Conservation (phyloP, 2,329 filamentous ascomycete genomes). For the Xylariaceae sp. region DNA sequence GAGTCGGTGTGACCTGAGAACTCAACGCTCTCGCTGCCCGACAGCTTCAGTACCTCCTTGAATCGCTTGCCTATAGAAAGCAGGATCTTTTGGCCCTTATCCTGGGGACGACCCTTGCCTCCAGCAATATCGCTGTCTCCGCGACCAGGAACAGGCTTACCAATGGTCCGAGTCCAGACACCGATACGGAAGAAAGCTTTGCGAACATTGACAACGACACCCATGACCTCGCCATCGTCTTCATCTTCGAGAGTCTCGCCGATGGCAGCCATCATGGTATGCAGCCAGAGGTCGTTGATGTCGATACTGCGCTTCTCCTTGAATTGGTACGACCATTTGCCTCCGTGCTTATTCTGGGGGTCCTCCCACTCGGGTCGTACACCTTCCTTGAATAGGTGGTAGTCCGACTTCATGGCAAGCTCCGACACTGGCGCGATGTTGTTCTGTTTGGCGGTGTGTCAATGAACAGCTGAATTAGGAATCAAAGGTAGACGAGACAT, state of each 20-base stretch:
- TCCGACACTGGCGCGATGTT: constrained; percentile 97
- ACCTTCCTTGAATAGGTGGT: constrained; percentile 97
- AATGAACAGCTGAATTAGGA: not conserved
- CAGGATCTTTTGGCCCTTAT: constrained; percentile 83
- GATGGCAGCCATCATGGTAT: constrained; percentile 94
- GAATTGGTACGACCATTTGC: constrained; percentile 98
- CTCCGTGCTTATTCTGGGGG: constrained; percentile 96
- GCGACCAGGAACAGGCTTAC: constrained; percentile 74
- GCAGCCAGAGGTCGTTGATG: constrained; percentile 93
- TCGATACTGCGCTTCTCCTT: constrained; percentile 90
- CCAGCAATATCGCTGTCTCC: constrained; percentile 69
- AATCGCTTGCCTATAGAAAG: constrained; percentile 82
- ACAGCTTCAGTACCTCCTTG: constrained; percentile 86
- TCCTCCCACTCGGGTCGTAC: constrained; percentile 99
- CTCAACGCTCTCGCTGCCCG: constrained; percentile 73
- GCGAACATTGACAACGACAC: constrained; percentile 96
- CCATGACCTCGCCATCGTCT: constrained; percentile 96
- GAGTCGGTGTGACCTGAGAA: constrained; percentile 96
- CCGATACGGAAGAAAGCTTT: constrained; percentile 98
- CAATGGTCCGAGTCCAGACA: constrained; percentile 93
- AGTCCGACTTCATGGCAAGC: constrained; percentile 95
- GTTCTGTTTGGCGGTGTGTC: constrained; percentile 60
- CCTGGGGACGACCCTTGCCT: constrained; percentile 70
- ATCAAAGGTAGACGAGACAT: not conserved
- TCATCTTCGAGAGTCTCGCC: constrained; percentile 96